These are phyloP conservation scores for Aspergillus leporis DNA, from an alignment of 495 filamentous ascomycete genomes.

Conservation along the genomic window DNA sequence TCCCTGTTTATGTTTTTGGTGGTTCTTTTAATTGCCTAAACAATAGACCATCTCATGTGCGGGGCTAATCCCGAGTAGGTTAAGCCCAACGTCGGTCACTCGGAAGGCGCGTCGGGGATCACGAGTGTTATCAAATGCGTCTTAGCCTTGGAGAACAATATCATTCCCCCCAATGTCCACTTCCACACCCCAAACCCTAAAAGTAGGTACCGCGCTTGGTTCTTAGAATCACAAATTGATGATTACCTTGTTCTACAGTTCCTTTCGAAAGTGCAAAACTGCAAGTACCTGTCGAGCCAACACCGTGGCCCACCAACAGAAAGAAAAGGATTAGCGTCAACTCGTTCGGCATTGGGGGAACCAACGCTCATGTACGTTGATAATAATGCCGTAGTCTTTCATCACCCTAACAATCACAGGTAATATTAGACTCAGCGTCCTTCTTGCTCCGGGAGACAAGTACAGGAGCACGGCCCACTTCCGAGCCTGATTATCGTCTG, in stretches of 20 bases:
- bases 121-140: conserved; percentile 57
- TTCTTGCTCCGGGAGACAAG: neutral
- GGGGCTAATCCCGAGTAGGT: conserved; percentile 19
- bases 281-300: conserved; percentile 18
- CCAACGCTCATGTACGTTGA: conserved; percentile 28
- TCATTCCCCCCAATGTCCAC: conserved; percentile 49
- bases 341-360: conserved; percentile 34
- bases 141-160: conserved; percentile 46
- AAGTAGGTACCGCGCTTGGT: conserved; percentile 9
- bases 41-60: neutral
- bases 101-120: conserved; percentile 51
- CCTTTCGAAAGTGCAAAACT: conserved; percentile 27
- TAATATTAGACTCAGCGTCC: conserved; percentile 8
- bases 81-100: conserved; percentile 53
- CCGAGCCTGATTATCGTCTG: neutral
- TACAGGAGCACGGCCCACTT: neutral
- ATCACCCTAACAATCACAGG: conserved; percentile 4
- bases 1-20: too few relatives aligned
- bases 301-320: conserved; percentile 27
- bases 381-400: neutral
- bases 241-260: conserved; percentile 19
- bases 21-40: neutral
- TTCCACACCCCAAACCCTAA: conserved; percentile 15
- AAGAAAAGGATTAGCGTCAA: conserved; percentile 30
- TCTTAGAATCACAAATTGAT: neutral